Percentiles rank a stretch among this genome's conserved stretches.
Conservation (phyloP, 371 early-diverging fungal species). For the Mortierella polycephala region DNA sequence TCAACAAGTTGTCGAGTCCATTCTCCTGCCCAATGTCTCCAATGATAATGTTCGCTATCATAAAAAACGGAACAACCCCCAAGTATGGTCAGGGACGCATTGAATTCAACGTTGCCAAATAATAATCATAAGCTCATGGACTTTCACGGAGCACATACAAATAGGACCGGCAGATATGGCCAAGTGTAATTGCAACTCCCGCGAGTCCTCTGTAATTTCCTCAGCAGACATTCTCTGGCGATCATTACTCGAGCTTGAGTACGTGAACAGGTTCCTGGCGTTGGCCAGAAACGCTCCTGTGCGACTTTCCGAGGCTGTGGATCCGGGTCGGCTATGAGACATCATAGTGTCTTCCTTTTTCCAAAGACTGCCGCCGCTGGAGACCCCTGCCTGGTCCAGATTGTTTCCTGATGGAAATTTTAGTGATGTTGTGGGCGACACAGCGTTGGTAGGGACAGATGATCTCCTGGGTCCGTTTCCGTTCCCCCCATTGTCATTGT, state of each 20-base stretch:
- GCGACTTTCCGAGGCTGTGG: constrained; percentile 18
- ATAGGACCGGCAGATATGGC: constrained; percentile 67
- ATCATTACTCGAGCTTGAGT: constrained; percentile 5
- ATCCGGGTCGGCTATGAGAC: constrained; percentile 13
- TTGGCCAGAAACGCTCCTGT: constrained; percentile 12
- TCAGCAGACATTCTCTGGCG: not conserved
- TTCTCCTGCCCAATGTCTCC: constrained; percentile 50
- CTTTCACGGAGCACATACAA: constrained; percentile 15
- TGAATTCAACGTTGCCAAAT: not conserved
- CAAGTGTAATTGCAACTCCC: constrained; percentile 68
- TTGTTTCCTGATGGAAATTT: not conserved
- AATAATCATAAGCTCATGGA: not conserved
- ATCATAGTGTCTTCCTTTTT: not conserved
- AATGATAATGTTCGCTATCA: constrained; percentile 60
- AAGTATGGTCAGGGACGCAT: not conserved
- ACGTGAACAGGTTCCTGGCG: constrained; percentile 26
- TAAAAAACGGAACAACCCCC: not conserved
- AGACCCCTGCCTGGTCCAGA: not conserved
- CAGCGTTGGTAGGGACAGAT: not conserved
- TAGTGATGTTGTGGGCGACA: not conserved
- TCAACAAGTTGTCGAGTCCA: constrained; percentile 27
- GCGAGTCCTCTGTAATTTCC: constrained; percentile 10
- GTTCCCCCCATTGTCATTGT: not conserved
- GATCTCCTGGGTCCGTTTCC: not conserved
- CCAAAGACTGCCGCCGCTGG: not conserved